Conservation (phyloP, 164 flowering plant genomes). For the Berberis thunbergii region DNA sequence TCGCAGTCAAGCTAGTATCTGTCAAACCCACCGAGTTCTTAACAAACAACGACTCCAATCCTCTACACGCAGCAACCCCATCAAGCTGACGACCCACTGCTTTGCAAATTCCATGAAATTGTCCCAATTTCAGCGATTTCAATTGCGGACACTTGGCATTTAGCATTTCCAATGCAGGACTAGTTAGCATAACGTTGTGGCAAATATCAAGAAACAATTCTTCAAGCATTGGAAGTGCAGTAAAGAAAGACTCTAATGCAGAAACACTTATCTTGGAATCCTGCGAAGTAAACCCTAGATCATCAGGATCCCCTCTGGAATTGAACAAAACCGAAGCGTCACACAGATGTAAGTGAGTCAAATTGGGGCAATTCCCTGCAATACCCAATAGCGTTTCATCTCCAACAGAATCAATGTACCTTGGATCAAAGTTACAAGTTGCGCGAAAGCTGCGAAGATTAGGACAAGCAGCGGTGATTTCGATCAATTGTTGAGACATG, state of each 20-base stretch:
- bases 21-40: slow-evolving; percentile 59
- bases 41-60: slow-evolving; percentile 52
- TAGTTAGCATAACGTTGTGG: slow-evolving; percentile 57
- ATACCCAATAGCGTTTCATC: slow-evolving; percentile 52
- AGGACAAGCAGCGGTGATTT: slow-evolving; percentile 47
- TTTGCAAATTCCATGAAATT: slow-evolving; percentile 62
- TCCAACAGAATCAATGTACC: slow-evolving; percentile 64
- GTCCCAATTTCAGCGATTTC: slow-evolving; percentile 58
- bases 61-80: slow-evolving; percentile 64
- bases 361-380: slow-evolving; percentile 40
- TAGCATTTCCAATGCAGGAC: slow-evolving; percentile 50
- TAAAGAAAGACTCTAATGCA: slow-evolving; percentile 41
- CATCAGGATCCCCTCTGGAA: slow-evolving; percentile 27
- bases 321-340: slow-evolving; percentile 41
- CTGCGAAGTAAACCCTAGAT: slow-evolving; percentile 32
- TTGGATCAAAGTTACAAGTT: slow-evolving; percentile 71
- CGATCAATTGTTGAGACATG: slow-evolving; percentile 47
- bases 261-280: slow-evolving; percentile 46
- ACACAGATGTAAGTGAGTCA: slow-evolving; percentile 51
- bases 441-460: slow-evolving; percentile 39
- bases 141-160: slow-evolving; percentile 44
- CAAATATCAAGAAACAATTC: slow-evolving; percentile 65
- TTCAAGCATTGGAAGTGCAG: slow-evolving; percentile 44
- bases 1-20: slow-evolving; percentile 59
- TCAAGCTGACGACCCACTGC: slow-evolving; percentile 50